Evolutionary conservation across 129 eudicot genomes (phyloP), one percentile per base, ranked within the genome.

Genomic region (Escallonia herrerae): DNA sequence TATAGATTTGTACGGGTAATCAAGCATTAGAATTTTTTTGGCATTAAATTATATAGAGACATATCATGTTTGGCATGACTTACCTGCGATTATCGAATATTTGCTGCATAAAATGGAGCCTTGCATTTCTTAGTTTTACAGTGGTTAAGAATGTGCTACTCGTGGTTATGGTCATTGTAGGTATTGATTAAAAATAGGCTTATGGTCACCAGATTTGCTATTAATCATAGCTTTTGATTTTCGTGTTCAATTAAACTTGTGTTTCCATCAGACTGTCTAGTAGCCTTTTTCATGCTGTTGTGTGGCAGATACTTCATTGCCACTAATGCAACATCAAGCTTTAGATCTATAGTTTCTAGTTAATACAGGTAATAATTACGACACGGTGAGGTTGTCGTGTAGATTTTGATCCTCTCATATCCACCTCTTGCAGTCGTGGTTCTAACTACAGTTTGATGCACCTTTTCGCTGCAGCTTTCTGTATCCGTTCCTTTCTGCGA

Each of bases 301-400:
- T 48, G 13, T 43, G 14, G 52, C 68, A 90, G 97, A 71, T 62
- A 84, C 83, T 90, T 86, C 79, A 85, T 90, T 15, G 78, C 82
- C 58, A 82, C 95, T 77, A 90, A 90, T 77, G 97, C 93, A 49
- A 90, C 97, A 63, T 86, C 89, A 61, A 83, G 95, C 58, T 90
- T 90, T 68, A 81, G 79, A 33, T 79, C 89, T 33, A 86, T 90
- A 62, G 82, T 84, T 69, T 84, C 93, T 13, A 73, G 84, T 68
- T 90, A 67, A 84, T 90, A 72, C 97, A 90, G 89, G 95, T 90
- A 77, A 15, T 22, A 22, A 22, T 22, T 48, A n/a, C 55, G 22
- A 47, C n/a, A 44, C 3, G 22, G 14, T 37, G 37, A 37, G 47
- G 3, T 58, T 68, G 11, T 5, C 40, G 33, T 43, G 40, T 41